Evolutionary conservation across 73 alveolate species (phyloP).

Genomic region (Tetrahymena thermophila): DNA sequence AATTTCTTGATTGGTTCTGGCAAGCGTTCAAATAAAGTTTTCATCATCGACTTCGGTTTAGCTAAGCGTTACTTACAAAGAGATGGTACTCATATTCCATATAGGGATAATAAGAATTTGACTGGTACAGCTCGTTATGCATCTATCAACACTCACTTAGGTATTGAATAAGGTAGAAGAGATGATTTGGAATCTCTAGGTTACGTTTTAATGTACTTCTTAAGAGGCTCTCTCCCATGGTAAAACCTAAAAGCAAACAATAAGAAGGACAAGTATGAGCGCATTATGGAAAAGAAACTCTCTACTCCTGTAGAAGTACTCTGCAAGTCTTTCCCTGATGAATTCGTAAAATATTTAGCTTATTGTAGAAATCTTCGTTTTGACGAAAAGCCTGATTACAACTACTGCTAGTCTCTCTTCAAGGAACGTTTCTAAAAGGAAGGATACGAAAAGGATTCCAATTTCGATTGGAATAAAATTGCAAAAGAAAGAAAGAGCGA

Average conservation of each 20-base stretch:
- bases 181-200: conserved; percentile 91
- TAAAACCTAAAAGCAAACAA: conserved; percentile 73
- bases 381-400: conserved; percentile 82
- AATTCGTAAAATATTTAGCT: conserved; percentile 60
- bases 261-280: conserved; percentile 57
- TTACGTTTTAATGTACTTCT: conserved; percentile 77
- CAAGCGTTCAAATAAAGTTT: conserved; percentile 65
- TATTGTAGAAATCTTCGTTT: conserved; percentile 74
- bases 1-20: conserved; percentile 87
- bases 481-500: background rate
- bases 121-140: conserved; percentile 94
- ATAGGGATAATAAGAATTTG: conserved; percentile 79
- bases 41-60: conserved; percentile 86
- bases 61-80: conserved; percentile 80
- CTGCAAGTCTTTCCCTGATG: conserved; percentile 73
- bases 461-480: conserved; percentile 63
- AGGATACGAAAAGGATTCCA: conserved; percentile 55
- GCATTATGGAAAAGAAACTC: conserved; percentile 58
- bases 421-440: conserved; percentile 48
- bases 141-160: conserved; percentile 88
- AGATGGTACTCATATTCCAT: conserved; percentile 87
- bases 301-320: conserved; percentile 64
- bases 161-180: conserved; percentile 82
- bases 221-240: conserved; percentile 86
- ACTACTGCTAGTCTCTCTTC: conserved; percentile 59